These are phyloP conservation scores for Ophiostoma perfectum DNA, from an alignment of 2,329 filamentous ascomycete species.

Conservation along the genomic window DNA sequence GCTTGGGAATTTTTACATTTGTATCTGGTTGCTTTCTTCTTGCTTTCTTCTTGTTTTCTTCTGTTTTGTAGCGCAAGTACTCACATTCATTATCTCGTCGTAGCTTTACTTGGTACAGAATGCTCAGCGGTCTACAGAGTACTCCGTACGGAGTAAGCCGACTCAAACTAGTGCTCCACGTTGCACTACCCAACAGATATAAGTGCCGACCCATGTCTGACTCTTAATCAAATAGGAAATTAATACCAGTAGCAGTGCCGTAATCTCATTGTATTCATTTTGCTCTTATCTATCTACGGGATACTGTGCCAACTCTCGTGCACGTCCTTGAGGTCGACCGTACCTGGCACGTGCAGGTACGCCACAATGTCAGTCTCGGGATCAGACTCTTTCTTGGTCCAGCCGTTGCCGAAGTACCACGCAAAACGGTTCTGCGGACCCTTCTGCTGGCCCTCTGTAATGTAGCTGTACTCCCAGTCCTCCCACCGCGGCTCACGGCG, in stretches of 20 bases:
- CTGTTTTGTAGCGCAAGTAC: no score
- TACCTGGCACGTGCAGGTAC: constrained; percentile 44
- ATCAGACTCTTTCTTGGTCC: constrained; percentile 39
- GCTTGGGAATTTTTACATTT: not conserved
- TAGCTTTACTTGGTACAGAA: no score
- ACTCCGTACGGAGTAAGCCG: no score
- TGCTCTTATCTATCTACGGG: not conserved
- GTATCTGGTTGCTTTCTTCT: not conserved
- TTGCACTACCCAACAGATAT: not conserved
- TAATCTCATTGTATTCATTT: not conserved
- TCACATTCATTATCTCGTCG: no score
- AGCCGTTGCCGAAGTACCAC: constrained; percentile 46
- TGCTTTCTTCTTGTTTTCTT: no score
- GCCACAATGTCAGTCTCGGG: constrained; percentile 37
- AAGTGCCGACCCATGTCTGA: constrained; percentile 1
- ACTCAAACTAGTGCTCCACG: not conserved
- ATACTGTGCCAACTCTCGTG: constrained; percentile 61
- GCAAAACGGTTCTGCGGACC: constrained; percentile 24
- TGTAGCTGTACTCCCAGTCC: constrained; percentile 32
- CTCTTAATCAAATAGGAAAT: not conserved
- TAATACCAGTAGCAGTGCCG: not conserved
- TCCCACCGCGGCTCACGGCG: constrained; percentile 33
- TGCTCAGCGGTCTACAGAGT: no score
- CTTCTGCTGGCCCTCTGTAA: constrained; percentile 44
- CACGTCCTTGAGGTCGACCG: constrained; percentile 55